Conservation (phyloP, 352 stramenopile species). For the Phytophthora brassicae region DNA sequence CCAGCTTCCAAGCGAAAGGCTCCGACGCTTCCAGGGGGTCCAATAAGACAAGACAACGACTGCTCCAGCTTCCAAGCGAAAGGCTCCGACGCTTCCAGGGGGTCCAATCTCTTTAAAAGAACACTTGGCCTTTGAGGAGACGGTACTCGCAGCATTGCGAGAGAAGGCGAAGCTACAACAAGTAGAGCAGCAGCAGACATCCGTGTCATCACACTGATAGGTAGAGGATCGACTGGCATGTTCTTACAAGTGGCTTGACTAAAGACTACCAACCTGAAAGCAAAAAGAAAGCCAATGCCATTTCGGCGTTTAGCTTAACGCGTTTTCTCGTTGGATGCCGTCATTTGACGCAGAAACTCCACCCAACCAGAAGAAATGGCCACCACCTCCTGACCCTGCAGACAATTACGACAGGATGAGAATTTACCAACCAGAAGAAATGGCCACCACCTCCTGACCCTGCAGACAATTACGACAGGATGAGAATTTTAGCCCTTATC, state of each 20-base stretch:
- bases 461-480: slow-evolving; percentile 17
- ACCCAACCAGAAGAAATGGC: slow-evolving; percentile 77
- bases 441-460: slow-evolving; percentile 73
- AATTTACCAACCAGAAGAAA: too few species aligned
- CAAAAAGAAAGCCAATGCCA: slow-evolving; percentile 13
- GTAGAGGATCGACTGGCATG: slow-evolving; percentile 12
- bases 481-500: too few species aligned
- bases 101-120: slow-evolving; percentile 55
- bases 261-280: slow-evolving; percentile 4
- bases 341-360: slow-evolving; percentile 63
- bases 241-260: slow-evolving; percentile 18
- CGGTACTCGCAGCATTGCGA: slow-evolving; percentile 53
- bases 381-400: slow-evolving; percentile 71
- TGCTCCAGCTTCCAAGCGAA: slow-evolving; percentile 7
- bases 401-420: not conserved
- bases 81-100: slow-evolving; percentile 33
- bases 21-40: slow-evolving; percentile 40
- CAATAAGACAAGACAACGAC: slow-evolving; percentile 24
- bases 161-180: slow-evolving; percentile 40
- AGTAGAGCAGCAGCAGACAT: slow-evolving; percentile 19
- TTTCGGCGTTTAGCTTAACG: slow-evolving; percentile 28
- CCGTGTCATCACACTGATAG: slow-evolving; percentile 19
- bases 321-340: slow-evolving; percentile 40
- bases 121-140: slow-evolving; percentile 57
- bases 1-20: slow-evolving; percentile 13